Evolutionary conservation across 805 yeast species (phyloP).

Genomic region (Barnettozyma californica): DNA sequence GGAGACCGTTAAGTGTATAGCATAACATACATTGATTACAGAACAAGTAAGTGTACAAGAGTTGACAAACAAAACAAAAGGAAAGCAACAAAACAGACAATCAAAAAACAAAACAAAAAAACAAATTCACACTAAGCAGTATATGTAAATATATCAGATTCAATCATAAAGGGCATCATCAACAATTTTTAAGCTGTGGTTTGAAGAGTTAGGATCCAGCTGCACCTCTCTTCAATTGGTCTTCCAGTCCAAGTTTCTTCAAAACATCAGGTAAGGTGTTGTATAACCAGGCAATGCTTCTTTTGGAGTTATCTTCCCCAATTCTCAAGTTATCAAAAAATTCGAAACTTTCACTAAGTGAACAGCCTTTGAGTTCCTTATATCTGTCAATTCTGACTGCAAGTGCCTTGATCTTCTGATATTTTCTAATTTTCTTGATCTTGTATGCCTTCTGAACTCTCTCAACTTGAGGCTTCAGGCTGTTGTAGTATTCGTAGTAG

Average conservation of each 20-base stretch:
- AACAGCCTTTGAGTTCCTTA: constrained; percentile 23
- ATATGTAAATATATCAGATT: constrained; percentile 13
- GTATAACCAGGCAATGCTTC: constrained; percentile 33
- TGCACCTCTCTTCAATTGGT: constrained; percentile 22
- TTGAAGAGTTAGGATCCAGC: constrained; percentile 5
- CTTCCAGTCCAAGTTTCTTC: constrained; percentile 26
- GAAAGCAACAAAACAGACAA: not conserved
- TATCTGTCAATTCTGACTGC: constrained; percentile 32
- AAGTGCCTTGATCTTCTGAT: constrained; percentile 32
- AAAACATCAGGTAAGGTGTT: constrained; percentile 29
- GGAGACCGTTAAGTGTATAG: no score
- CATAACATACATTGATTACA: not conserved
- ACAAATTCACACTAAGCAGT: no score
- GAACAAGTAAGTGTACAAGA: not conserved
- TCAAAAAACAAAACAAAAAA: constrained; percentile 39
- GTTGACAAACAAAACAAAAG: no score
- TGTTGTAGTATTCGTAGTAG: constrained; percentile 29
- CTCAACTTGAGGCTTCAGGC: constrained; percentile 30
- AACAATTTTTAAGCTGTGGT: not conserved
- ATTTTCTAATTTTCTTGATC: constrained; percentile 32
- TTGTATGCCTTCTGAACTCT: constrained; percentile 30
- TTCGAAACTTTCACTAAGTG: constrained; percentile 25
- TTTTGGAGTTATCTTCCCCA: constrained; percentile 26
- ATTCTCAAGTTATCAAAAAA: constrained; percentile 29
- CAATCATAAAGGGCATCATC: not conserved